Percentiles rank a stretch among this genome's conserved stretches.
phyloP scores from a whole-genome alignment of 371 early-diverging fungal species.

The Zychaea mexicana region DNA sequence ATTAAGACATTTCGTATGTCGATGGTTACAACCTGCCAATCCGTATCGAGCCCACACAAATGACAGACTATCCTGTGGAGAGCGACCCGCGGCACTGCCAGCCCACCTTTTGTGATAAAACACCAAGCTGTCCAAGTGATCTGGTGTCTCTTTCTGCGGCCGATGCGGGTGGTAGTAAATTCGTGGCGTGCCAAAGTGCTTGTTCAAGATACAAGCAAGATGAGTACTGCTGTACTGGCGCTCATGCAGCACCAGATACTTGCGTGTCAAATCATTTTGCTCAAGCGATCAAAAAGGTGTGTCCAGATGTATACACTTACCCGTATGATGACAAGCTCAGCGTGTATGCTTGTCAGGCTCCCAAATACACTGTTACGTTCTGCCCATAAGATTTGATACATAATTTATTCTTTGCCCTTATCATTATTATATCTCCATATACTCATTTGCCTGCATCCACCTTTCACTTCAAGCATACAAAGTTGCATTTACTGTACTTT shows the following conservation, averaged over 20 bases:
- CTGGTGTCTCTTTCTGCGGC: constrained; percentile 14
- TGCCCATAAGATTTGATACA: constrained; percentile 19
- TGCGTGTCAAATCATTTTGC: constrained; percentile 27
- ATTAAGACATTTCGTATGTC: constrained; percentile 47
- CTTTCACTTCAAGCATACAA: too few species aligned
- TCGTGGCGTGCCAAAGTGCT: constrained; percentile 33
- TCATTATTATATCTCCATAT: too few species aligned
- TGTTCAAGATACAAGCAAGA: constrained; percentile 30
- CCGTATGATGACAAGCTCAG: constrained; percentile 20
- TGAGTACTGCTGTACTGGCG: constrained; percentile 33
- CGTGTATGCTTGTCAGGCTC: constrained; percentile 17
- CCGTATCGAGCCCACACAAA: constrained; percentile 20
- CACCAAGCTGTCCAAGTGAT: constrained; percentile 19
- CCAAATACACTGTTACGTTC: constrained; percentile 16
- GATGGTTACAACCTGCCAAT: constrained; percentile 48
- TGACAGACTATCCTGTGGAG: neutral
- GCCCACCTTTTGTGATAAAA: constrained; percentile 17
- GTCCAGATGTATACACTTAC: constrained; percentile 40
- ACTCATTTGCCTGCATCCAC: too few species aligned
- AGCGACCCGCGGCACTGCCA: constrained; percentile 27
- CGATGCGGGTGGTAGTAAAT: constrained; percentile 15
- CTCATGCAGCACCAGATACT: constrained; percentile 16
- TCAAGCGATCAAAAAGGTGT: constrained; percentile 24
- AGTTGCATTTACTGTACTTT: too few species aligned
- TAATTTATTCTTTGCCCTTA: too few species aligned